These are phyloP conservation scores for Lentinula sp. DNA, from an alignment of 768 basidiomycete species.

Conservation along the genomic window DNA sequence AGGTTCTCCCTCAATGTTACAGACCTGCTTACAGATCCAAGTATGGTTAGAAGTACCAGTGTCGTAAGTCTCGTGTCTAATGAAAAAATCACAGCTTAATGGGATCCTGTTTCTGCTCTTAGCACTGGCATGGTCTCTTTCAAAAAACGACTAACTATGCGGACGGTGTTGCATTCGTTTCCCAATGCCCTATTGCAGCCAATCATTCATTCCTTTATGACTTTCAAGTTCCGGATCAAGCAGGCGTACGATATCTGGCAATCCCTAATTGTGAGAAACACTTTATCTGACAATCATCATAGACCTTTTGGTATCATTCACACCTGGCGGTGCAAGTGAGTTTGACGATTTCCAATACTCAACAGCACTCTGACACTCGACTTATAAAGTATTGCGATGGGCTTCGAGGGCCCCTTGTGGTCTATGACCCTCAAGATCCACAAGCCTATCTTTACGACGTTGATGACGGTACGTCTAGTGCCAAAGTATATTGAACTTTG, in stretches of 20 bases:
- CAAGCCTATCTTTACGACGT: constrained; percentile 14
- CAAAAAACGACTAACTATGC: constrained; percentile 2
- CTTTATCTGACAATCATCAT: constrained; percentile 15
- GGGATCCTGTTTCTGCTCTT: neutral
- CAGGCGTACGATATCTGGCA: constrained; percentile 15
- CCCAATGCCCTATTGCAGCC: constrained; percentile 27
- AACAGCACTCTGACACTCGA: neutral
- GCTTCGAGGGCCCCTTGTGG: constrained; percentile 6
- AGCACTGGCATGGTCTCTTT: constrained; percentile 19
- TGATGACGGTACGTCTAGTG: constrained; percentile 13
- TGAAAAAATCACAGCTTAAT: neutral
- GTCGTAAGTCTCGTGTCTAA: constrained; percentile 22
- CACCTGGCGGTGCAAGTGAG: constrained; percentile 16
- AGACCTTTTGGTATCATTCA: constrained; percentile 25
- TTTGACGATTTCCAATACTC: neutral
- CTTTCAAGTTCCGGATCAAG: constrained; percentile 23
- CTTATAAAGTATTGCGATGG: constrained; percentile 13
- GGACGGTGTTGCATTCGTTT: constrained; percentile 23
- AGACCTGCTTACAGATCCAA: constrained; percentile 28
- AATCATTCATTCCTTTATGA: constrained; percentile 22
- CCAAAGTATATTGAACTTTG: neutral
- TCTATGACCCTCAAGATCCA: constrained; percentile 14
- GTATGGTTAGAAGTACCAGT: constrained; percentile 31
- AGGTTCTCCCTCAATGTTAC: constrained; percentile 29
- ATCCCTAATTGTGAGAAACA: constrained; percentile 12